phyloP scores from a whole-genome alignment of 371 early-diverging fungal genomes.

The Chytridium lagenaria region DNA sequence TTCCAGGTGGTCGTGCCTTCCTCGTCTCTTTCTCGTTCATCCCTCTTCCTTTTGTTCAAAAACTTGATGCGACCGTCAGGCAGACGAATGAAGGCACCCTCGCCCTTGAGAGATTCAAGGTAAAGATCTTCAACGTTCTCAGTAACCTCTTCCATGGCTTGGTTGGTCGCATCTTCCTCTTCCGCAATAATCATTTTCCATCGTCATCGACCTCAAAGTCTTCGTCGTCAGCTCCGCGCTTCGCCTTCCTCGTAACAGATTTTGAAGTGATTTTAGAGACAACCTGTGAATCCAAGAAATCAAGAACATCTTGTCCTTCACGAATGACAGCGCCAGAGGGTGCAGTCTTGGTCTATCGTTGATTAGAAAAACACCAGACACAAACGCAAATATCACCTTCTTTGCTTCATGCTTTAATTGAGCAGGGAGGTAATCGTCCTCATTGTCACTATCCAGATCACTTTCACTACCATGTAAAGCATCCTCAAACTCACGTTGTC shows the following conservation, averaged over 20 bases:
- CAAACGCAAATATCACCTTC: neutral
- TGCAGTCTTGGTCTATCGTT: conserved; percentile 21
- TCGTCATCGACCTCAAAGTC: conserved; percentile 72
- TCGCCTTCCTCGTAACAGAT: conserved; percentile 37
- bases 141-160: conserved; percentile 41
- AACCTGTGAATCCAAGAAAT: conserved; percentile 89
- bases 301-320: conserved; percentile 75
- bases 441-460: conserved; percentile 72
- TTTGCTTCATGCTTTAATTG: conserved; percentile 31
- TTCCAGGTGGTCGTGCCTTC: conserved; percentile 63
- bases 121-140: conserved; percentile 79
- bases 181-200: conserved; percentile 85
- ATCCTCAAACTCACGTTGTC: conserved; percentile 85
- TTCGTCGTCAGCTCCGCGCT: neutral
- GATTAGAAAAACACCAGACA: neutral
- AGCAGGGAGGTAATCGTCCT: conserved; percentile 55
- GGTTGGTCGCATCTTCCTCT: conserved; percentile 38
- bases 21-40: conserved; percentile 36
- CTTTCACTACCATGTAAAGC: conserved; percentile 90
- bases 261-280: conserved; percentile 71
- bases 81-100: conserved; percentile 85
- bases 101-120: conserved; percentile 73
- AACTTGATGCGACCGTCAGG: conserved; percentile 88
- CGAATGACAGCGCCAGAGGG: conserved; percentile 39
- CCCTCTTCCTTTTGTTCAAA: conserved; percentile 52